Base-by-base conservation (phyloP, 2,329 filamentous ascomycete genomes). In the Paraconiothyrium sp. region DNA sequence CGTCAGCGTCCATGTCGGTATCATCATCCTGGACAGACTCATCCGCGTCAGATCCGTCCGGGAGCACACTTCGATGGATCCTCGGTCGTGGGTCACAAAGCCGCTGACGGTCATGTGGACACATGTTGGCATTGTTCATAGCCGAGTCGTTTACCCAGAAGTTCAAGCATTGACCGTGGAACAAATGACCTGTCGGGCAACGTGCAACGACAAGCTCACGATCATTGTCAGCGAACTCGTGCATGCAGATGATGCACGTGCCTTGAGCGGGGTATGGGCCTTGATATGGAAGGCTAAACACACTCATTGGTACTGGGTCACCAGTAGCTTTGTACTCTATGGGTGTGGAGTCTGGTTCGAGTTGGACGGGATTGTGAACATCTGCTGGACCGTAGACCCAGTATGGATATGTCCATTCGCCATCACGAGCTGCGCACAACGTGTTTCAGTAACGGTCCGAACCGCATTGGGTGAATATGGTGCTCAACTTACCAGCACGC, bases 121-220 rank as follows among this genome's bases (percentile, higher is more conserved):
- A 62, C 22, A 35, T 35, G 51, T 62, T 59, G 11, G 55, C 51
- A 47, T 62, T 62, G 14, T 30, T n/a, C 60, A 62, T 62, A 7
- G 43, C 44, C 24, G 49, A 51, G 3, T 16, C 14, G 30, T 62
- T 62, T 2, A 59, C 60, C 60, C 60, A 62, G 14, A 20, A n/a
- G 16, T 59, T 44, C 46, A 62, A 24, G 48, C 60, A 62, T 1
- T 22, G 27, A 6, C 34, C 39, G 24, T 62, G 60, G 32, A 62
- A 59, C 1, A 56, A 10, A 47, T 62, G 60, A 14, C 39, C 34
- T 5, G 39, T 37, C 4, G 32, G 11, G 22, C 48, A 57, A 13
- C 41, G 27, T n/a, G 54, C 43, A 39, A 37, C 43, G n/a, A 56
- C 43, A 35, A 56, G n/a, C 8, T n/a, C 13, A 16, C 4, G 16